Evolutionary conservation across 192 early-diverging fungal genomes (phyloP), one percentile per base, ranked within the genome.

Genomic region (Backusella parvicylindrica): DNA sequence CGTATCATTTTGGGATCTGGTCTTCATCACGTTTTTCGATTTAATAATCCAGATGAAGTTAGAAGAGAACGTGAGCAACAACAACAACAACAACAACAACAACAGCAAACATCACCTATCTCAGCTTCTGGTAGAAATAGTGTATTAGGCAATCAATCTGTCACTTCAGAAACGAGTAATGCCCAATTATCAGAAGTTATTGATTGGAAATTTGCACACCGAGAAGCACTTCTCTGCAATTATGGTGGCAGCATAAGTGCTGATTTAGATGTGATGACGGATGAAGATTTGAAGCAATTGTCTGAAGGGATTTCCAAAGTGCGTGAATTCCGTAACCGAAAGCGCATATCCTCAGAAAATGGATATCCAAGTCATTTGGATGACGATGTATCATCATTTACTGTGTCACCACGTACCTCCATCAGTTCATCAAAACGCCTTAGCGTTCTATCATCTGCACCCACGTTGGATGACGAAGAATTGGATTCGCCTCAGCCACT

Each of bases 11-110:
- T 96, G 21, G 94, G 93, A 28, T 86, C 89, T 38, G 68, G 68
- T 30, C 37, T 70, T 30, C 87, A 91, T 70, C 94, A 93, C 75
- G 89, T 96, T 0, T 96, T 95, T 70, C 83, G 94, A 0, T 92
- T 95, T 70, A 95, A 93, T 72, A 84, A 96, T 76, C 95, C 95
- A 6, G 91, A 89, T 71, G 93, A 96, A 73, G 94, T 87, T 1
- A 86, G 93, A 11, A 77, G 83, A 35, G 91, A 92, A 75, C 85
- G 90, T 1, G 84, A 86, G 26, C 67, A 74, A 23, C 72, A 71
- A 6, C 63, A 78, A 70, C 11, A 86, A 30, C 73, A 79, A 8
- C 18, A 30, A 6, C 68, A 33, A n/a, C 53, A 21, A 23, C 41
- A 16, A 28, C 56, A 41, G 38, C 41, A 31, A n/a, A 68, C 21